These are phyloP conservation scores for Astragalus glycyphyllos DNA, from an alignment of 306 rosid species.

Conservation along the genomic window DNA sequence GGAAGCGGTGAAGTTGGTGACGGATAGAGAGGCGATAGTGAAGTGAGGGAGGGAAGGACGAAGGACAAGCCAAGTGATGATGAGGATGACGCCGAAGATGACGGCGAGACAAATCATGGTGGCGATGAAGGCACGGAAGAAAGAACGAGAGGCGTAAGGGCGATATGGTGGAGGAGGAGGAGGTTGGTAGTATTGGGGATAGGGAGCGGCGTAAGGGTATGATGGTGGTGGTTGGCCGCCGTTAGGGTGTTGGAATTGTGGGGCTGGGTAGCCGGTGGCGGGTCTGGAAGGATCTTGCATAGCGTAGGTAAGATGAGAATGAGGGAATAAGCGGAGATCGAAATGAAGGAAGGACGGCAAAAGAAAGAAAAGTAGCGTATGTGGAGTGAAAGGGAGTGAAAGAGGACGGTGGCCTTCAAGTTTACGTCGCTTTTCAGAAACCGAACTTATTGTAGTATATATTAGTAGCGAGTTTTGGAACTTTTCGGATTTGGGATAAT, in stretches of 20 bases:
- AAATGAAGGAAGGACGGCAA: background rate
- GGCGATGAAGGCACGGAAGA: slow-evolving; percentile 68
- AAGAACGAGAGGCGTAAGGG: slow-evolving; percentile 39
- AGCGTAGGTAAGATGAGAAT: too few species aligned
- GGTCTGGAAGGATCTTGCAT: slow-evolving; percentile 68
- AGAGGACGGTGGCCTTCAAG: background rate
- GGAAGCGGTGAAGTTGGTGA: slow-evolving; percentile 56
- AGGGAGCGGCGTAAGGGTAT: slow-evolving; percentile 59
- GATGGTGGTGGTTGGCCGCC: slow-evolving; percentile 47
- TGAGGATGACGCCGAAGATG: slow-evolving; percentile 52
- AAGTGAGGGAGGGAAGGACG: slow-evolving; percentile 79
- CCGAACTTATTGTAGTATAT: background rate
- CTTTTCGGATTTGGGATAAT: background rate
- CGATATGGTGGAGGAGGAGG: slow-evolving; percentile 34
- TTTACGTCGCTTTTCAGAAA: background rate
- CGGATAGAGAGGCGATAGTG: slow-evolving; percentile 55
- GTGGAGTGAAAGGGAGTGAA: background rate
- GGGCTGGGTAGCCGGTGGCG: slow-evolving; percentile 83
- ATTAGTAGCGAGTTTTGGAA: background rate
- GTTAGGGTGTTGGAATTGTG: slow-evolving; percentile 35
- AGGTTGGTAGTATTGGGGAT: slow-evolving; percentile 48
- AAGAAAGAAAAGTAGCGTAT: background rate
- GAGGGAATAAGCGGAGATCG: background rate
- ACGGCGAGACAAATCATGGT: slow-evolving; percentile 63
- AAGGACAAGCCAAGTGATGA: slow-evolving; percentile 80